Base-by-base conservation (phyloP, 306 rosid genomes). In the Pterocarpus santalinus region DNA sequence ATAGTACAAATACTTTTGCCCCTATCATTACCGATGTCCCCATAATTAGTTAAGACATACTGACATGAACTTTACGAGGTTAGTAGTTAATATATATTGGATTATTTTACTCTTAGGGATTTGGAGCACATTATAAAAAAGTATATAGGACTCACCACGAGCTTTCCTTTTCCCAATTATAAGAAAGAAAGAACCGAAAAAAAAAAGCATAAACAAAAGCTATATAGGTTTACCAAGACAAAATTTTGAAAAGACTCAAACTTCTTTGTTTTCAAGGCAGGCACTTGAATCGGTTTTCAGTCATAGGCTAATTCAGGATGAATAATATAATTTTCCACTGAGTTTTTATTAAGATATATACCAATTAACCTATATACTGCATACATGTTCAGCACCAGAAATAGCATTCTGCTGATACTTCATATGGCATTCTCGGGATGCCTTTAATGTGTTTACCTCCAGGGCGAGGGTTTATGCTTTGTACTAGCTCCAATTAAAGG, bases 11-110 rank as follows among this genome's bases (percentile, higher is more conserved):
- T 55, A 10, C 47, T 74, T 84, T 55, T 68, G 57, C 74, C 78
- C 47, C 72, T 64, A 79, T 86, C 85, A 82, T 86, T 86, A 79
- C 73, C 73, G 65, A 55, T 79, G 85, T 79, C 70, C 67, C 67
- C 72, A n/a, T 56, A 14, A 38, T 41, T 34, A 30, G 63, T 72
- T 43, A 75, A 75, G 72, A 80, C 74, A 75, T 57, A 57, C 78
- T 68, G 75, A 83, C 80, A 75, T 65, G 67, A 71, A 76, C 51
- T 65, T 86, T 79, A 82, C 73, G 82, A 79, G 80, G 77, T 46
- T 28, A 38, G 73, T 56, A 55, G 16, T 77, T 77, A 53, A 33
- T 36, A 82, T 61, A 36, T 13, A 64, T 80, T 80, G 32, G 75
- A 36, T 69, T 73, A 53, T 58, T 81, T 75, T 74, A 74, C 36